Percentiles rank a stretch among this genome's conserved stretches.
Evolutionary conservation across 1,284 basidiomycete species (phyloP).

Genomic region (Cryptococcus sp.): DNA sequence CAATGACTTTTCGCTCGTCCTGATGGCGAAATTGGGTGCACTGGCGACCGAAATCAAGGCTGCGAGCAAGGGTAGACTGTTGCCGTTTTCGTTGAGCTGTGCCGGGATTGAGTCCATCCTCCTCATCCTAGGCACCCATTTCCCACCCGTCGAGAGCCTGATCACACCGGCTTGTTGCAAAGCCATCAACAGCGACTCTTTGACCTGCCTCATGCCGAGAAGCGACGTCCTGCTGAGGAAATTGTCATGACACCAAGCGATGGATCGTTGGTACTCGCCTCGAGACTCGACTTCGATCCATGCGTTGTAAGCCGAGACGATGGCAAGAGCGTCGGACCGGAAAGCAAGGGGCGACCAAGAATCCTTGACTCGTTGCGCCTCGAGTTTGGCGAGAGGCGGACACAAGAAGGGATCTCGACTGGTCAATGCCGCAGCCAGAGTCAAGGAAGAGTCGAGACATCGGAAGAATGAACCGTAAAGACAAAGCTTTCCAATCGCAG

Average conservation of each 20-base stretch:
- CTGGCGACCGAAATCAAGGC: slow-evolving; percentile 80
- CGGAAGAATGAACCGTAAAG: slow-evolving; percentile 90
- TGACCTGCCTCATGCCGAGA: slow-evolving; percentile 76
- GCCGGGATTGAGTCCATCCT: slow-evolving; percentile 52
- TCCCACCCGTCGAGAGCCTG: slow-evolving; percentile 64
- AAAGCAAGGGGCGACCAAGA: slow-evolving; percentile 69
- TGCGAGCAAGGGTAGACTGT: slow-evolving; percentile 72
- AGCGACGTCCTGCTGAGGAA: slow-evolving; percentile 83
- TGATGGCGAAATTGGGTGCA: slow-evolving; percentile 90
- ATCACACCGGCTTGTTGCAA: slow-evolving; percentile 78
- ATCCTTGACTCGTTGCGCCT: slow-evolving; percentile 64
- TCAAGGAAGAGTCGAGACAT: slow-evolving; percentile 82
- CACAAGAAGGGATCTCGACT: slow-evolving; percentile 87
- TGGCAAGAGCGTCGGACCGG: slow-evolving; percentile 78
- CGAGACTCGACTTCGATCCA: slow-evolving; percentile 70
- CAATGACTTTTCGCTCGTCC: slow-evolving; percentile 65
- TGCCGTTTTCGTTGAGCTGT: slow-evolving; percentile 67
- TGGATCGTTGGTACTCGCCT: slow-evolving; percentile 61
- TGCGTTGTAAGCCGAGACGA: slow-evolving; percentile 71
- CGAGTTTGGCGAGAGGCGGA: slow-evolving; percentile 53
- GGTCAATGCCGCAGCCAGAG: slow-evolving; percentile 81
- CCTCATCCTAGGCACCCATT: slow-evolving; percentile 16
- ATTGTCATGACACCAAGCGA: slow-evolving; percentile 76
- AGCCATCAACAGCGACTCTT: slow-evolving; percentile 70
- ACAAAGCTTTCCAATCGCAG: slow-evolving; percentile 81